Evolutionary conservation across 1,284 basidiomycete species (phyloP), one percentile per base, ranked within the genome.

Genomic region (Cryptococcus sp.): DNA sequence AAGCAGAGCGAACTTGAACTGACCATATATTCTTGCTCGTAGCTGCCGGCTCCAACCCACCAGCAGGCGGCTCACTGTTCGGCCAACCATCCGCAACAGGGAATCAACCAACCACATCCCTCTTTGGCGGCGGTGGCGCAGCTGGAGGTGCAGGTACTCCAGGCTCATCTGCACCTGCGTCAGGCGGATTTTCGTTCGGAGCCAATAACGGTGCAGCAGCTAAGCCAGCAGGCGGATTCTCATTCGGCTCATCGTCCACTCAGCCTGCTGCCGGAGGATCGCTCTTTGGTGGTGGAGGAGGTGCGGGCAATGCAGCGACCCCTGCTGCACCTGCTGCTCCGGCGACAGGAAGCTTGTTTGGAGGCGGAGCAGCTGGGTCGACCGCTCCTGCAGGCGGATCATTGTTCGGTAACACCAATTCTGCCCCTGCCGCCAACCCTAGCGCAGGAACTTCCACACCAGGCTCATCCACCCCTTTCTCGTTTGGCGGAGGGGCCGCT

Each of bases 351-450:
- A 57, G 60, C 5, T 43, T 61, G 39, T 58, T 61, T 40, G 58
- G 67, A 34, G 29, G 29, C 29, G 29, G 29, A 34, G 29, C 5
- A 34, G 29, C 29, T 34, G 8, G 29, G 2, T 34, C 29, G 29
- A 10, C 29, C 54, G 29, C 57, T 57, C 68, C 70, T 19, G 50
- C 66, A 4, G 56, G 53, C 5, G 58, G 57, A 41, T 46, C 64
- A 5, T 55, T 75, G 23, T 76, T 75, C 55, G 74, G 70, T 44
- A 62, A 49, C 48, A 50, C 46, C 20, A 41, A 55, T 15, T 40
- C 54, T 15, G 51, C 53, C 13, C 46, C 17, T 25, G 22, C 45
- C 20, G 17, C 43, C 13, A 55, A 44, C 6, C 48, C 55, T 16
- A 13, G 29, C 29, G 8, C 29, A 5, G 29, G 29, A 15, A 39